phyloP scores from a whole-genome alignment of 2,329 filamentous ascomycete species.

The Xylariaceae sp. region DNA sequence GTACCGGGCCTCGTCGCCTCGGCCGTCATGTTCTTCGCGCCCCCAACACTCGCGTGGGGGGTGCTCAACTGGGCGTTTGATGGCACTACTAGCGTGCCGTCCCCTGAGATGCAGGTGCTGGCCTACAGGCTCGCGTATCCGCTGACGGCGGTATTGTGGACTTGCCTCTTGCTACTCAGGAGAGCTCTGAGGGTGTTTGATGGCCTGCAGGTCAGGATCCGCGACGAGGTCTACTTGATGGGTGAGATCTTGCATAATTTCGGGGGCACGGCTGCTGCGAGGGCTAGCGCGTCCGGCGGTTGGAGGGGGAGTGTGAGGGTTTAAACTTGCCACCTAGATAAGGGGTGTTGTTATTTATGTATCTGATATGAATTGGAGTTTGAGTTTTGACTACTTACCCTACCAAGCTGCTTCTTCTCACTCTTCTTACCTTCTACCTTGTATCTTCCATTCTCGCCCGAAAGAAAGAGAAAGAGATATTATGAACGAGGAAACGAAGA shows the following conservation, averaged over 20 bases:
- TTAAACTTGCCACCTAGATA: no score
- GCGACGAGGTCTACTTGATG: slow-evolving; percentile 94
- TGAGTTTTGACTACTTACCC: no score
- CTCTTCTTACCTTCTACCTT: no score
- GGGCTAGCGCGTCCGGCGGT: no score
- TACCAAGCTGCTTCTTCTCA: no score
- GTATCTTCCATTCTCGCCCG: no score
- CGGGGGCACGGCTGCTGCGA: slow-evolving; percentile 22
- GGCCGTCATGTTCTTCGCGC: slow-evolving; percentile 55
- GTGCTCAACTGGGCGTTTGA: slow-evolving; percentile 34
- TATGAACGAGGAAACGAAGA: no score
- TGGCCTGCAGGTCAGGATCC: slow-evolving; percentile 73
- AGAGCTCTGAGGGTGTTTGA: slow-evolving; percentile 58
- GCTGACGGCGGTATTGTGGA: slow-evolving; percentile 45
- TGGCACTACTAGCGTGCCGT: slow-evolving; percentile 19
- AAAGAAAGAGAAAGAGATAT: no score
- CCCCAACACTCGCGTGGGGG: slow-evolving; percentile 53
- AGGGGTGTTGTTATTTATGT: no score
- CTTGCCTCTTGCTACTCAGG: slow-evolving; percentile 41
- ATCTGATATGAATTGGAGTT: no score
- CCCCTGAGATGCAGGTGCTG: slow-evolving; percentile 30
- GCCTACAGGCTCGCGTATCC: slow-evolving; percentile 66
- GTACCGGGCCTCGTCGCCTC: slow-evolving; percentile 65
- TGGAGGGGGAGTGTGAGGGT: no score
- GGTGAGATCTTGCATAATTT: slow-evolving; percentile 95